phyloP scores from a whole-genome alignment of 768 basidiomycete genomes.

The Pleurotus eryngii region DNA sequence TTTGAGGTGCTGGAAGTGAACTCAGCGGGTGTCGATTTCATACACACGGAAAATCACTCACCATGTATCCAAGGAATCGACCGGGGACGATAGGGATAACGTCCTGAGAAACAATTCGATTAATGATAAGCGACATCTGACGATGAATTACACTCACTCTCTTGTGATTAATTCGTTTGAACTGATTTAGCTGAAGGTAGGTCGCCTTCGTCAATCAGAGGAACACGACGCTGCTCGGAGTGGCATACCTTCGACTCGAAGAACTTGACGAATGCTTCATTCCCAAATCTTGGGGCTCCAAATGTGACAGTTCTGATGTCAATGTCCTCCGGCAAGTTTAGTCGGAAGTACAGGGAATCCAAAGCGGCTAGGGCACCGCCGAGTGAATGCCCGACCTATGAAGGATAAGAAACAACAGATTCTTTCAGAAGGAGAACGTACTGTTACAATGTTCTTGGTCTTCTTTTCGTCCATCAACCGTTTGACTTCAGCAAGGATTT shows the following conservation, averaged over 20 bases:
- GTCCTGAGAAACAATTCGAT: conserved; percentile 18
- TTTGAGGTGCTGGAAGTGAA: not conserved
- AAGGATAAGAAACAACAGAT: not conserved
- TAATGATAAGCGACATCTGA: not conserved
- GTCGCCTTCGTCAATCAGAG: not conserved
- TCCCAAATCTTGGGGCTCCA: conserved; percentile 39
- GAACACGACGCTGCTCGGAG: not conserved
- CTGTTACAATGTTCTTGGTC: not conserved
- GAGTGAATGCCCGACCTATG: conserved; percentile 36
- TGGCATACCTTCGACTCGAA: conserved; percentile 33
- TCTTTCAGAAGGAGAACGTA: not conserved
- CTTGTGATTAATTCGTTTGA: conserved; percentile 24
- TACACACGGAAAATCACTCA: conserved; percentile 25
- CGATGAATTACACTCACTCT: conserved; percentile 12
- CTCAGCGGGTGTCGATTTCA: too few relatives aligned
- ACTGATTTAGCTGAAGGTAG: conserved; percentile 17
- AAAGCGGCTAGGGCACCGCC: conserved; percentile 42
- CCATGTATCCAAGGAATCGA: conserved; percentile 38
- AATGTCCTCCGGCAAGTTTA: conserved; percentile 30
- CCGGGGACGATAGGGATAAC: conserved; percentile 46
- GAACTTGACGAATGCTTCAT: conserved; percentile 31
- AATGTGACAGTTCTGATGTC: conserved; percentile 31
- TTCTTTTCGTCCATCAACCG: conserved; percentile 33
- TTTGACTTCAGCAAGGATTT: conserved; percentile 41
- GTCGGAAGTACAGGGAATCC: conserved; percentile 32